Conservation (phyloP, 257 asterid species). For the Oldenlandia corymbosa region DNA sequence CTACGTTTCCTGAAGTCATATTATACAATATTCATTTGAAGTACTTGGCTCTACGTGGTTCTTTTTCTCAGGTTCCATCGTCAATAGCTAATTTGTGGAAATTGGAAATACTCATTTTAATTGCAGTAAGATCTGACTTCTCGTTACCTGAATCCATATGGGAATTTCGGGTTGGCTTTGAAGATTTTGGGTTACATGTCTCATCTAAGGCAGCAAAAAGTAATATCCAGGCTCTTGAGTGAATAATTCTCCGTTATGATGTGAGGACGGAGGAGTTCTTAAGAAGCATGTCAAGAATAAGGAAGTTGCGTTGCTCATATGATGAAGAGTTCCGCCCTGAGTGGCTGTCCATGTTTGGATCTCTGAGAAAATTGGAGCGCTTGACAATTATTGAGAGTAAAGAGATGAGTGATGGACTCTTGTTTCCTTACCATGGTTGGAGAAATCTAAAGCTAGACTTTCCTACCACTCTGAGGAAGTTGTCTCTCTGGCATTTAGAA, state of each 20-base stretch:
- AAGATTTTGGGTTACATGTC: too few species aligned
- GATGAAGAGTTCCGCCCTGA: too few species aligned
- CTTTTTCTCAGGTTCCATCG: background rate
- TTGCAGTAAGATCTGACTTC: too few species aligned
- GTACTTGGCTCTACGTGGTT: background rate
- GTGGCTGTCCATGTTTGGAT: background rate
- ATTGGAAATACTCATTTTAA: background rate
- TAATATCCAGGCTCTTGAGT: background rate
- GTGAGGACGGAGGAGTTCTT: background rate
- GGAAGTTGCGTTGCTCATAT: background rate
- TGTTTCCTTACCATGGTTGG: too few species aligned
- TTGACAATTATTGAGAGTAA: too few species aligned
- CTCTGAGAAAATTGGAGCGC: background rate
- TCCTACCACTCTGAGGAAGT: background rate
- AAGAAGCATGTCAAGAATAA: background rate
- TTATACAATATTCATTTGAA: background rate
- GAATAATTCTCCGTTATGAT: background rate
- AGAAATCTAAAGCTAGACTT: background rate
- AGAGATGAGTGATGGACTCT: too few species aligned
- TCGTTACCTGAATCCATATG: background rate
- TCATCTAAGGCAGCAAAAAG: background rate
- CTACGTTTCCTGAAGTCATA: background rate
- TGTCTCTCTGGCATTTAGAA: background rate
- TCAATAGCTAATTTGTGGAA: background rate
- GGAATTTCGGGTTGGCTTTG: too few species aligned